These are phyloP conservation scores for Inonotus obliquus DNA, from an alignment of 1,284 basidiomycete genomes.

Conservation along the genomic window DNA sequence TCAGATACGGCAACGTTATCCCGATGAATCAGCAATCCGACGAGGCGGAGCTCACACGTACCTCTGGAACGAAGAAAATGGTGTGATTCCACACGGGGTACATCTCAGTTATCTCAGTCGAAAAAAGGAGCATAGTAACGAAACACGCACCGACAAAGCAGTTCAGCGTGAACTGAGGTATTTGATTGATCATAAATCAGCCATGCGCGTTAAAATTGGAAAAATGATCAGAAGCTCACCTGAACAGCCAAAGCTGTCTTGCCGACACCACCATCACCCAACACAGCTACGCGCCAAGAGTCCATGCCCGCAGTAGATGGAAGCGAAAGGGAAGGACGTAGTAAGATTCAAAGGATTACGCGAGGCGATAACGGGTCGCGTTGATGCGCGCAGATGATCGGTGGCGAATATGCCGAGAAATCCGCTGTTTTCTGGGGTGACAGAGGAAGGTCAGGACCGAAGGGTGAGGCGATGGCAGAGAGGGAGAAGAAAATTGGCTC, in stretches of 20 bases:
- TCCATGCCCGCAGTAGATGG: slow-evolving; percentile 59
- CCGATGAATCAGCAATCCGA: slow-evolving; percentile 18
- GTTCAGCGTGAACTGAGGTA: slow-evolving; percentile 78
- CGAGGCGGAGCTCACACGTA: slow-evolving; percentile 26
- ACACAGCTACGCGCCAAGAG: slow-evolving; percentile 89
- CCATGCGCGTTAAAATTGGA: not conserved
- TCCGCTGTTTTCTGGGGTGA: not conserved
- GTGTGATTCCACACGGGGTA: slow-evolving; percentile 14
- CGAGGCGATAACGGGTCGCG: not conserved
- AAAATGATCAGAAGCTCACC: slow-evolving; percentile 45
- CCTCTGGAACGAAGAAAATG: slow-evolving; percentile 40
- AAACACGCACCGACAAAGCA: slow-evolving; percentile 78
- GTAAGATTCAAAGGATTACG: not conserved
- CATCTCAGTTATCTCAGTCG: slow-evolving; percentile 17
- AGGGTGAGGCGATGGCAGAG: slow-evolving; percentile 22
- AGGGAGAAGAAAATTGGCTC: not conserved
- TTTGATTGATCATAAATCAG: slow-evolving; percentile 5
- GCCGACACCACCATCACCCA: slow-evolving; percentile 96
- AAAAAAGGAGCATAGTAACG: slow-evolving; percentile 18
- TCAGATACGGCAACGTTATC: not conserved
- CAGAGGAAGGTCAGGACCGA: not conserved
- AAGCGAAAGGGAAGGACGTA: slow-evolving; percentile 21
- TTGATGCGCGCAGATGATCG: not conserved
- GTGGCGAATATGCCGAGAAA: slow-evolving; percentile 1
- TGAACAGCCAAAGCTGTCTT: slow-evolving; percentile 97